Evolutionary conservation across 2,329 filamentous ascomycete genomes (phyloP).

Genomic region (Xylaria arbuscula): DNA sequence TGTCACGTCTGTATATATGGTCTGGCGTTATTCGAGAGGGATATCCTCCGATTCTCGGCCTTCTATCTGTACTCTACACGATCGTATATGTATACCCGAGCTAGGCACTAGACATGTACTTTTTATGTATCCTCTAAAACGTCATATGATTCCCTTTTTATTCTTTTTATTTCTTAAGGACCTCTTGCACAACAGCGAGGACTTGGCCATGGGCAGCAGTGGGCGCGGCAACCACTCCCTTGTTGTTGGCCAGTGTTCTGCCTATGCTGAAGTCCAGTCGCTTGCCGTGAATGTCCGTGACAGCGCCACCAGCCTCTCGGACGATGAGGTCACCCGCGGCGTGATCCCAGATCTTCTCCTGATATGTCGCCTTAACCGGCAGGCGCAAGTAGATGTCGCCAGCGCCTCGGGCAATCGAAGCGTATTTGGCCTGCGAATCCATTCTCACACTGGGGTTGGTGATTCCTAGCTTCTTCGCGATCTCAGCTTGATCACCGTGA

Average conservation of each 20-base stretch:
- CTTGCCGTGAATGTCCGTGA: slow-evolving; percentile 89
- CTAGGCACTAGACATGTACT: slow-evolving; percentile 43
- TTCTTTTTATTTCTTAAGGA: slow-evolving; percentile 64
- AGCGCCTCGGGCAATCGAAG: slow-evolving; percentile 90
- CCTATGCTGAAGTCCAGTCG: slow-evolving; percentile 87
- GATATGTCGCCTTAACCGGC: slow-evolving; percentile 85
- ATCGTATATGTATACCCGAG: slow-evolving; percentile 42
- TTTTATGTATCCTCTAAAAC: slow-evolving; percentile 42
- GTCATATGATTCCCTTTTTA: slow-evolving; percentile 13
- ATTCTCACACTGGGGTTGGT: slow-evolving; percentile 90
- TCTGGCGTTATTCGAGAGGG: slow-evolving; percentile 26
- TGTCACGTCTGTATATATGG: slow-evolving; percentile 26
- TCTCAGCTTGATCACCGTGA: slow-evolving; percentile 86
- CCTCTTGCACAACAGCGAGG: slow-evolving; percentile 82
- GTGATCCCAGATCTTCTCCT: slow-evolving; percentile 99
- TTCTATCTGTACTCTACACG: slow-evolving; percentile 45
- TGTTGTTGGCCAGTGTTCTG: slow-evolving; percentile 87
- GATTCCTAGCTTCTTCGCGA: slow-evolving; percentile 87
- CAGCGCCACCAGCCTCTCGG: slow-evolving; percentile 89
- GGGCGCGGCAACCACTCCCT: slow-evolving; percentile 91
- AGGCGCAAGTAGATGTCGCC: slow-evolving; percentile 94
- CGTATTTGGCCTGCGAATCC: slow-evolving; percentile 99
- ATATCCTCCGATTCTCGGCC: slow-evolving; percentile 25
- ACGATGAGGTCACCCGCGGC: slow-evolving; percentile 95
- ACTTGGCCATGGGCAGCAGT: slow-evolving; percentile 79